These are phyloP conservation scores for Cyclaneusma minus DNA, from an alignment of 2,329 filamentous ascomycete genomes.

Conservation along the genomic window DNA sequence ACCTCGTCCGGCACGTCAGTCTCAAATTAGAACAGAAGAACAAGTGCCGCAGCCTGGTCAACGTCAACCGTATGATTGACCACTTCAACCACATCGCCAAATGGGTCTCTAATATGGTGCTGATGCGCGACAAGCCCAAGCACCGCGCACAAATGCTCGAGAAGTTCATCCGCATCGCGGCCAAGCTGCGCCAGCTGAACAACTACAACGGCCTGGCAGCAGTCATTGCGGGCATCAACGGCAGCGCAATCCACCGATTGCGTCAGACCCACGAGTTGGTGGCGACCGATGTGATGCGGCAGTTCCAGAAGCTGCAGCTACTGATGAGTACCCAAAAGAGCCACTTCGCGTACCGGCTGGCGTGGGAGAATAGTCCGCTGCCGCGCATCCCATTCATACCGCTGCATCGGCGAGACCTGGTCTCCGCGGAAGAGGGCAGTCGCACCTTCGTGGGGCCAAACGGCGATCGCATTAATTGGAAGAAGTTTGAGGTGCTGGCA, in stretches of 20 bases:
- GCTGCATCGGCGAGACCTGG: conserved; percentile 74
- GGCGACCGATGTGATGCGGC: conserved; percentile 54
- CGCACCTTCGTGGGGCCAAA: conserved; percentile 67
- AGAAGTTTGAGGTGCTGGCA: conserved; percentile 91
- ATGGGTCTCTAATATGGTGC: conserved; percentile 70
- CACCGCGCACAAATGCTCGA: conserved; percentile 83
- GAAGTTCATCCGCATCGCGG: conserved; percentile 85
- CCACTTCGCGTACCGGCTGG: conserved; percentile 87
- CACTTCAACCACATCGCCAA: conserved; percentile 80
- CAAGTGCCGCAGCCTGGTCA: conserved; percentile 60
- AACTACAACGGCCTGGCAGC: conserved; percentile 97
- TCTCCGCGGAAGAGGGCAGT: conserved; percentile 85
- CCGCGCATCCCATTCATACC: conserved; percentile 91
- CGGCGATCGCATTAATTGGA: conserved; percentile 80
- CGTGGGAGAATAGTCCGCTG: conserved; percentile 87
- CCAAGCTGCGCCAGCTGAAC: conserved; percentile 77
- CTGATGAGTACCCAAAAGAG: conserved; percentile 89
- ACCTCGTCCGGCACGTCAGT: conserved; percentile 83
- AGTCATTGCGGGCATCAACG: conserved; percentile 82
- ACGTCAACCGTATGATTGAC: conserved; percentile 86
- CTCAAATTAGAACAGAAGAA: conserved; percentile 56
- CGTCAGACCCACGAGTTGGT: conserved; percentile 66
- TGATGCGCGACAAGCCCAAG: conserved; percentile 89
- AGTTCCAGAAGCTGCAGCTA: conserved; percentile 76
- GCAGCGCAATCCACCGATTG: conserved; percentile 71